Conservation (phyloP, 306 rosid species). For the Hippophae gyantsensis region DNA sequence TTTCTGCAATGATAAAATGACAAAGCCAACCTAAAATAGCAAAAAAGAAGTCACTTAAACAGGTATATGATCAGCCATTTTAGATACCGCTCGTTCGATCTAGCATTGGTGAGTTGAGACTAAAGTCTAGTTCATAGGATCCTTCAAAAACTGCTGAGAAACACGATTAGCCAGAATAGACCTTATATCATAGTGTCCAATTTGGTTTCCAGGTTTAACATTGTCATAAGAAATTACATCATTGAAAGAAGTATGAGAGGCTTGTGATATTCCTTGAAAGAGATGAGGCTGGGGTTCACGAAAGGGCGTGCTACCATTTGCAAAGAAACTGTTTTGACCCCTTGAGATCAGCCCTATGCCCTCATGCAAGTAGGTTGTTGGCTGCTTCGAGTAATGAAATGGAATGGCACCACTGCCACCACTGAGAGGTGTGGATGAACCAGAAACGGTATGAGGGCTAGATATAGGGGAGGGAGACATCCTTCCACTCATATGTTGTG, state of each 20-base stretch:
- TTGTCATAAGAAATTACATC: constrained; percentile 33
- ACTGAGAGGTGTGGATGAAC: constrained; percentile 37
- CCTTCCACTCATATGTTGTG: constrained; percentile 34
- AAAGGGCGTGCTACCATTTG: constrained; percentile 25
- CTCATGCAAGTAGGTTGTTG: constrained; percentile 31
- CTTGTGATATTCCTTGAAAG: constrained; percentile 30
- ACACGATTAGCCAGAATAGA: constrained; percentile 41
- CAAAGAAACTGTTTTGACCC: constrained; percentile 24
- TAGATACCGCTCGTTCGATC: constrained; percentile 20
- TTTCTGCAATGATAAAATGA: neutral
- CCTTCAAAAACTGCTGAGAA: constrained; percentile 50
- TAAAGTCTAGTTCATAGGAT: constrained; percentile 26
- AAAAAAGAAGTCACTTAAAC: constrained; percentile 2
- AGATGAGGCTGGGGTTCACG: constrained; percentile 39
- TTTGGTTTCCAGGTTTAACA: constrained; percentile 28
- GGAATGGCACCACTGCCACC: constrained; percentile 29
- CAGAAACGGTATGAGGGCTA: constrained; percentile 30
- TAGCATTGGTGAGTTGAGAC: constrained; percentile 21
- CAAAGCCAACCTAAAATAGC: constrained; percentile 10
- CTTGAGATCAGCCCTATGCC: constrained; percentile 33
- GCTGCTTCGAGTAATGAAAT: constrained; percentile 35
- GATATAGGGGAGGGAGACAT: constrained; percentile 40
- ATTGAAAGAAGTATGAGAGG: constrained; percentile 30
- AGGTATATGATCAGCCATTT: constrained; percentile 8
- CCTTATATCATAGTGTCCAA: constrained; percentile 33